Percentiles rank a stretch among this genome's conserved stretches.
phyloP scores from a whole-genome alignment of 1,284 basidiomycete species.

The Boletus mariae region DNA sequence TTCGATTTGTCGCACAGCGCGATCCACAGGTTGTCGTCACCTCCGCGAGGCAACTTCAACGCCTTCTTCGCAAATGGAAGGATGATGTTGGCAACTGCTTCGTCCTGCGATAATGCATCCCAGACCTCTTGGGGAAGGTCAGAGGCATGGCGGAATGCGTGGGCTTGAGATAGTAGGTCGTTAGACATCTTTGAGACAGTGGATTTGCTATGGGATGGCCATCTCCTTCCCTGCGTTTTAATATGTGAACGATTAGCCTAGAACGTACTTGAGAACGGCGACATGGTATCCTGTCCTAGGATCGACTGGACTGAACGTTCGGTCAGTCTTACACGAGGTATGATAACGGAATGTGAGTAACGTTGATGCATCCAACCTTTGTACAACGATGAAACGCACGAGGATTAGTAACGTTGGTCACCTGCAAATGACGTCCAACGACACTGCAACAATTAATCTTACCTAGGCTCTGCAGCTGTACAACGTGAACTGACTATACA shows the following conservation, averaged over 20 bases:
- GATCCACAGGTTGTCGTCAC: conserved; percentile 44
- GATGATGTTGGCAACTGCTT: conserved; percentile 52
- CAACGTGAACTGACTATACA: neutral
- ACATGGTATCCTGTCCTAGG: neutral
- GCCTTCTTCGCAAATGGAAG: conserved; percentile 43
- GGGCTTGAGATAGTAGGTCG: neutral
- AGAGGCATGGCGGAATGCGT: conserved; percentile 11
- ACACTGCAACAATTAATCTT: neutral
- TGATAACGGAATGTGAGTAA: neutral
- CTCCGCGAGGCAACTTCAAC: neutral
- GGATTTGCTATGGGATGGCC: neutral
- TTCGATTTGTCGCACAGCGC: conserved; percentile 33
- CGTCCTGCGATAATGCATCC: conserved; percentile 37
- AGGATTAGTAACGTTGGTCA: neutral
- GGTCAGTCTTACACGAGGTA: neutral
- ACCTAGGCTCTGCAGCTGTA: neutral
- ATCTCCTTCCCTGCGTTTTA: neutral
- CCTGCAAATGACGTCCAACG: neutral
- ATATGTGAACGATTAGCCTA: too few relatives aligned
- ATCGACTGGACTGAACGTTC: neutral
- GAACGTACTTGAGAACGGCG: neutral
- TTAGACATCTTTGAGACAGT: conserved; percentile 3
- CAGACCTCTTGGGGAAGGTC: conserved; percentile 37
- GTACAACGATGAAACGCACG: neutral
- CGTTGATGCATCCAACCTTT: neutral